Conservation (phyloP, 75 land plant species). For the Pinus albicaulis region DNA sequence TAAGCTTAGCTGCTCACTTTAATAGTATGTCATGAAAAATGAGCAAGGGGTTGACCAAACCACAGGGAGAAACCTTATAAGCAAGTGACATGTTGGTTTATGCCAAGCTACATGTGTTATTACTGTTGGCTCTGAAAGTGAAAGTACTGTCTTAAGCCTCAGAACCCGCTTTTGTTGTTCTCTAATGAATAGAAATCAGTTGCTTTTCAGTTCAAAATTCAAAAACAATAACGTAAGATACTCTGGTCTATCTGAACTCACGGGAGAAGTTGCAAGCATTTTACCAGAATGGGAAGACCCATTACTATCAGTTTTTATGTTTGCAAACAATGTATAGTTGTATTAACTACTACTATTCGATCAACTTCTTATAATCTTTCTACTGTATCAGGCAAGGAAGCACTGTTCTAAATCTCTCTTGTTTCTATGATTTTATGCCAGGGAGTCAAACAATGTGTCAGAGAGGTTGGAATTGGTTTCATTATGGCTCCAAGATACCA, state of each 20-base stretch:
- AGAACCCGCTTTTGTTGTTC: neutral
- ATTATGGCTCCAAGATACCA: constrained; percentile 93
- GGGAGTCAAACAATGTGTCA: constrained; percentile 73
- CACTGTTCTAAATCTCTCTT: neutral
- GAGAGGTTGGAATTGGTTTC: constrained; percentile 87
- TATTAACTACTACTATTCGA: neutral
- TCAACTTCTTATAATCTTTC: neutral
- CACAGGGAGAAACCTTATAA: neutral
- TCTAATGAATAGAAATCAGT: neutral
- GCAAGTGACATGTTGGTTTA: neutral
- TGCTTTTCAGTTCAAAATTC: neutral
- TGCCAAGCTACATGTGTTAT: neutral
- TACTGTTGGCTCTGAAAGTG: neutral
- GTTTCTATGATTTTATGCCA: constrained; percentile 6
- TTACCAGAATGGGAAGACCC: neutral
- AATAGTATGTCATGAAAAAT: neutral
- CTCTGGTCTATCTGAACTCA: neutral
- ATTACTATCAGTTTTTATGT: neutral
- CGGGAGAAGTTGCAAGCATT: neutral
- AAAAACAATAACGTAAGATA: too few relatives aligned
- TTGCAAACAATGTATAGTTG: neutral
- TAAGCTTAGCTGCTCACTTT: neutral
- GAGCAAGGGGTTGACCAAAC: neutral
- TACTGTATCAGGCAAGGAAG: neutral
- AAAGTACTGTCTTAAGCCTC: neutral